phyloP scores from a whole-genome alignment of 257 asterid genomes.

The Plantago ovata region DNA sequence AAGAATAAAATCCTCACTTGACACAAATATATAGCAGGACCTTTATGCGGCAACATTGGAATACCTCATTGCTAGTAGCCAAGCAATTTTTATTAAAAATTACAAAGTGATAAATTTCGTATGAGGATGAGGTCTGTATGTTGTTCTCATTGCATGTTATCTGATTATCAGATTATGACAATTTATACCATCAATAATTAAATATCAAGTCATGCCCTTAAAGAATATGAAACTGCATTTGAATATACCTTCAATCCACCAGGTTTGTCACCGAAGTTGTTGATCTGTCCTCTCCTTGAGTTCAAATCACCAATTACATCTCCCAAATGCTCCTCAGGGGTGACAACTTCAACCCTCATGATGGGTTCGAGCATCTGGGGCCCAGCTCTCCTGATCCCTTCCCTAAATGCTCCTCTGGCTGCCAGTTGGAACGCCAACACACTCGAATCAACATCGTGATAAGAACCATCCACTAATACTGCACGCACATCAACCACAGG shows the following conservation, averaged over 20 bases:
- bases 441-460: conserved; percentile 97
- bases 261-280: conserved; percentile 94
- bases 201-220: neutral
- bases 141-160: too few relatives aligned
- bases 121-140: too few relatives aligned
- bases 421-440: conserved; percentile 97
- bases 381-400: conserved; percentile 89
- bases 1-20: too few relatives aligned
- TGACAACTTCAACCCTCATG: conserved; percentile 90
- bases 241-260: conserved; percentile 87
- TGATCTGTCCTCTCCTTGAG: conserved; percentile 93
- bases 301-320: conserved; percentile 96
- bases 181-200: too few relatives aligned
- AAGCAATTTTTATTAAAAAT: too few relatives aligned
- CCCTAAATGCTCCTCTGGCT: conserved; percentile 94
- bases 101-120: too few relatives aligned
- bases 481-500: conserved; percentile 97
- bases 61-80: too few relatives aligned
- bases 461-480: conserved; percentile 87
- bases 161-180: too few relatives aligned
- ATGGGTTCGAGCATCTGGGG: conserved; percentile 90
- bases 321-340: conserved; percentile 97
- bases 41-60: too few relatives aligned
- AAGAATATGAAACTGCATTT: neutral
- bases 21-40: too few relatives aligned